These are phyloP conservation scores for Erodium trifolium DNA, from an alignment of 441 rosid species.

Conservation along the genomic window DNA sequence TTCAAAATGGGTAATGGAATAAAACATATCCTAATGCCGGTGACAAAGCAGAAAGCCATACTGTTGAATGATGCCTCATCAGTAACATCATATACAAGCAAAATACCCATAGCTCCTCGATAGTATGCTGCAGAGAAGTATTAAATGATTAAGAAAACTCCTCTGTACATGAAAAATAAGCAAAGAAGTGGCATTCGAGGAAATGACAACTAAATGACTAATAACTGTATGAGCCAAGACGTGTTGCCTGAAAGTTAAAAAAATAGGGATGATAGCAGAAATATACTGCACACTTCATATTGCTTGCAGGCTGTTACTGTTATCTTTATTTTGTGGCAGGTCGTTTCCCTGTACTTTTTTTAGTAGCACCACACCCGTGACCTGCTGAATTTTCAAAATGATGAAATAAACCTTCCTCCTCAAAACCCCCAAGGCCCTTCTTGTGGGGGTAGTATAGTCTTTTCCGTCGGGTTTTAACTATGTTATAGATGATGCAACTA, in stretches of 20 bases:
- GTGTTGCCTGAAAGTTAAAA: neutral
- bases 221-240: constrained; percentile 16
- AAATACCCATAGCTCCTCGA: constrained; percentile 94
- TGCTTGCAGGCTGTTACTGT: too few species aligned
- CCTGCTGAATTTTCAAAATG: too few species aligned
- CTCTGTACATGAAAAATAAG: neutral
- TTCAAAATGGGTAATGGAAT: neutral
- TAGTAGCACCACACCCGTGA: too few species aligned
- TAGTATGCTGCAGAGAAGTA: constrained; percentile 55
- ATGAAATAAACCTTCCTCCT: too few species aligned
- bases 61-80: constrained; percentile 95
- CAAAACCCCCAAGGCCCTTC: too few species aligned
- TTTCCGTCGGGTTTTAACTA: too few species aligned
- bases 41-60: constrained; percentile 18
- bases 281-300: too few species aligned
- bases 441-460: too few species aligned
- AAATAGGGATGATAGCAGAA: too few species aligned
- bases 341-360: too few species aligned
- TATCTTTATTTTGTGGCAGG: too few species aligned
- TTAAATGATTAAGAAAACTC: neutral
- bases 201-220: neutral
- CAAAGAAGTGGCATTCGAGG: neutral
- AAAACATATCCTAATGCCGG: constrained; percentile 9
- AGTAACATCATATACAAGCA: constrained; percentile 91
- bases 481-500: too few species aligned